Base-by-base conservation (phyloP, 306 rosid species). In the Malus sieversii region DNA sequence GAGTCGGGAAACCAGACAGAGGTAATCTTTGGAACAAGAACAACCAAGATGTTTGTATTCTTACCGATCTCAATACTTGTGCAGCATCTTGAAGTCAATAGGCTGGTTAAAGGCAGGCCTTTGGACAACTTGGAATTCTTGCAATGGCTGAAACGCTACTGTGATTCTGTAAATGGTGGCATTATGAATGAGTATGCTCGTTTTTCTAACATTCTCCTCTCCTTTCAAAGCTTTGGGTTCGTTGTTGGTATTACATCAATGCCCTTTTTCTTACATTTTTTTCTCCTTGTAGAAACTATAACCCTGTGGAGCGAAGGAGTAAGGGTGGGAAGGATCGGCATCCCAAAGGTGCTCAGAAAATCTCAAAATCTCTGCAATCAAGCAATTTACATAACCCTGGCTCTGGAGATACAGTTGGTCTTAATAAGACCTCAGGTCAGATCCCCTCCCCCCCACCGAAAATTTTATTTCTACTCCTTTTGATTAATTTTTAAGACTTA, bases 141-240 rank as follows among this genome's bases (percentile, higher is more conserved):
- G 66, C 98, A 95, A 81, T 95, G 98, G 98, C 85, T 95, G 88
- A 95, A 95, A 79, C 98, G 91, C 71, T 92, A 90, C 86, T 95
- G 97, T 61, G 97, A 90, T 85, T 92, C 98, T 30, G 76, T 92
- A 77, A 95, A 95, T 74, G 97, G 98, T 64, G 98, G 96, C 91
- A 90, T 95, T 60, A 90, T 88, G 96, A 95, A 95, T 68, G 82
- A 82, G 83, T 81, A 83, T n/a, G 86, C 82, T 70, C 8, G 42
- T 60, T 62, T 20, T 59, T 35, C 27, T 58, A 27, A 71, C 3
- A 66, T 52, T 29, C 7, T 4, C 53, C 30, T 63, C 66, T 42
- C 46, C 60, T 68, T 27, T 18, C 20, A 46, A 8, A 82, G n/a
- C 68, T 64, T 32, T 8, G 8, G 68, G 45, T 32, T 66, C 45